Evolutionary conservation across 805 yeast species (phyloP).

Genomic region (Ogataea dorogensis): DNA sequence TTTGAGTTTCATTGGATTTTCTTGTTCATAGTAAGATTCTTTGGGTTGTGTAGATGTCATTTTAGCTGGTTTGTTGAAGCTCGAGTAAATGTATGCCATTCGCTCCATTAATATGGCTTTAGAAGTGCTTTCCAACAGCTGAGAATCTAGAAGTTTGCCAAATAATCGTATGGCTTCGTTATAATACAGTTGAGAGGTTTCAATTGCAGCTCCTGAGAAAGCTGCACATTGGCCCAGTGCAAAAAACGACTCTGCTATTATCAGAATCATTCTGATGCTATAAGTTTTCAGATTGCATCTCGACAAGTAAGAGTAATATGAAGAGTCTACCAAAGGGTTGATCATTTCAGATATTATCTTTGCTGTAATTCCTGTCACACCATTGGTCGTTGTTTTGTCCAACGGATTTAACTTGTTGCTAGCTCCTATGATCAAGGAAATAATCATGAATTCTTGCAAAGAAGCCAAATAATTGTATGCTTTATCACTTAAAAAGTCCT

Average conservation of each 20-base stretch:
- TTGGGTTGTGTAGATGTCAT: slow-evolving; percentile 5
- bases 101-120: slow-evolving; percentile 39
- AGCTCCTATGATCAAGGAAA: slow-evolving; percentile 62
- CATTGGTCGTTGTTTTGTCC: slow-evolving; percentile 22
- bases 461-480: slow-evolving; percentile 82
- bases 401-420: slow-evolving; percentile 47
- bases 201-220: slow-evolving; percentile 12
- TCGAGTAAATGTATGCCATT: slow-evolving; percentile 34
- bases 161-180: slow-evolving; percentile 45
- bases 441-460: slow-evolving; percentile 83
- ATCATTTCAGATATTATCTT: slow-evolving; percentile 54
- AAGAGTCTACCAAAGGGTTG: slow-evolving; percentile 65
- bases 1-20: slow-evolving; percentile 30
- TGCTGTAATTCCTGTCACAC: slow-evolving; percentile 33
- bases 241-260: slow-evolving; percentile 69
- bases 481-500: slow-evolving; percentile 73
- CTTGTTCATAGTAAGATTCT: slow-evolving; percentile 34
- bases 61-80: slow-evolving; percentile 25
- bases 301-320: slow-evolving; percentile 71
- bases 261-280: slow-evolving; percentile 63
- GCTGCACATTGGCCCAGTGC: slow-evolving; percentile 37
- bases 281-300: slow-evolving; percentile 68
- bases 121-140: slow-evolving; percentile 42
- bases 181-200: slow-evolving; percentile 39
- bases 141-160: slow-evolving; percentile 45